phyloP scores from a whole-genome alignment of 495 filamentous ascomycete species.

The Hyaloscypha hepaticicola region DNA sequence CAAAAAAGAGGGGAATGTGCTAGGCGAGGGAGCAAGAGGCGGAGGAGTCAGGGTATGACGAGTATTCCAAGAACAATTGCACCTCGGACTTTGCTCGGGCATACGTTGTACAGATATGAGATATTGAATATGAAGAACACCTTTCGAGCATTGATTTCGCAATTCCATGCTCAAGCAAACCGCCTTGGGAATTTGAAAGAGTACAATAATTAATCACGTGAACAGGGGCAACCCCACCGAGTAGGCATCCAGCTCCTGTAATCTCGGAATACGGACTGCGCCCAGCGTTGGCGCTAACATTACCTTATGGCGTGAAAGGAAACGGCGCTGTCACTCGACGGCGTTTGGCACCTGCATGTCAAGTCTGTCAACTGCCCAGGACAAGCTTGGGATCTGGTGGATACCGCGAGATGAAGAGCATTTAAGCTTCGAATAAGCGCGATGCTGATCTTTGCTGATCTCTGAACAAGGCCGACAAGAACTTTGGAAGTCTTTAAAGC shows the following conservation, averaged over 20 bases:
- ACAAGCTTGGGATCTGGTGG: neutral
- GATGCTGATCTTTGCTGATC: constrained; percentile 2
- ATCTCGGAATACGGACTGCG: neutral
- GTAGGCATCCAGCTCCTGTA: neutral
- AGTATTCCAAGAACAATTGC: too few relatives aligned
- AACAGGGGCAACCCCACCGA: neutral
- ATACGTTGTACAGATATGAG: too few relatives aligned
- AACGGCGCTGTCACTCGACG: neutral
- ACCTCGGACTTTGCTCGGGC: too few relatives aligned
- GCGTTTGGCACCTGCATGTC: neutral
- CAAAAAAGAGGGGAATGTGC: neutral
- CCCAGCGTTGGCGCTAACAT: neutral
- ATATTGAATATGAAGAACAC: too few relatives aligned
- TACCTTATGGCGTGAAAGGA: neutral
- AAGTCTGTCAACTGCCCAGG: neutral
- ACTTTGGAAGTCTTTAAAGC: neutral
- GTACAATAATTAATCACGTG: neutral
- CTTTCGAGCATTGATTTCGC: too few relatives aligned
- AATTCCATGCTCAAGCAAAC: too few relatives aligned
- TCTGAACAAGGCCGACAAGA: neutral
- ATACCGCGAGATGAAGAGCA: neutral
- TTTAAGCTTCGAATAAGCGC: neutral
- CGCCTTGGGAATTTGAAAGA: too few relatives aligned
- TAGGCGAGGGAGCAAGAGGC: neutral
- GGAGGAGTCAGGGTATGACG: too few relatives aligned